A percentile compares a stretch with the other conserved stretches of the same genome.
These are phyloP conservation scores for Xylariaceae sp. DNA, from an alignment of 2,329 filamentous ascomycete species.

Conservation along the genomic window DNA sequence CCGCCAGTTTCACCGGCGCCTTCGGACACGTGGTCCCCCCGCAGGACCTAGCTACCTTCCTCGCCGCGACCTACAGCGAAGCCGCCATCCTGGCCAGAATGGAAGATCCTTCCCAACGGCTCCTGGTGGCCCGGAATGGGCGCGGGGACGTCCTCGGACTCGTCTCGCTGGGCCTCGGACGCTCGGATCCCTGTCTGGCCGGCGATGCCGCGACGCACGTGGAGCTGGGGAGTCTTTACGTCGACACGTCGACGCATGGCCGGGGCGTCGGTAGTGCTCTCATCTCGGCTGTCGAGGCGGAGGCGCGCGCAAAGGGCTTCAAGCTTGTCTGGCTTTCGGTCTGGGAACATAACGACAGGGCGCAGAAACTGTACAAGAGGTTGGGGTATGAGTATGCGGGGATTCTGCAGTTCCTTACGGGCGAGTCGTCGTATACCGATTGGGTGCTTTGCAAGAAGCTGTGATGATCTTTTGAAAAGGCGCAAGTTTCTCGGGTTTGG, in stretches of 20 bases:
- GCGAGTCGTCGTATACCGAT: conserved; percentile 24
- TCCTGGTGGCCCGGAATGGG: conserved; percentile 23
- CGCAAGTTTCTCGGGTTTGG: no score
- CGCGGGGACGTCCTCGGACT: conserved; percentile 23
- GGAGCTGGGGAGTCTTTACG: conserved; percentile 28
- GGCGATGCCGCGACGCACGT: conserved; percentile 21
- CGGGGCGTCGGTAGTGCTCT: conserved; percentile 28
- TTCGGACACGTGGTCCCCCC: conserved; percentile 25
- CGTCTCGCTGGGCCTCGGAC: conserved; percentile 25
- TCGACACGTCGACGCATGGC: conserved; percentile 27
- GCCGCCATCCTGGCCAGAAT: conserved; percentile 21
- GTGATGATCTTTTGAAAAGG: conserved; percentile 3
- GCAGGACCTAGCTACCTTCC: conserved; percentile 23
- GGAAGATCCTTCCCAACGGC: conserved; percentile 17
- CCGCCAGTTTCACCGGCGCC: conserved; percentile 25
- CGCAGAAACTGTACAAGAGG: conserved; percentile 24
- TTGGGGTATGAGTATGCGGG: conserved; percentile 25
- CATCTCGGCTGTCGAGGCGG: conserved; percentile 23
- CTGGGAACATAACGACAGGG: conserved; percentile 25
- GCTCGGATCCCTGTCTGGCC: conserved; percentile 20
- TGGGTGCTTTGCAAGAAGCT: conserved; percentile 23
- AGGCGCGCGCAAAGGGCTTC: conserved; percentile 27
- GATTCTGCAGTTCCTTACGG: conserved; percentile 21
- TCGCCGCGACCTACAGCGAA: conserved; percentile 23
- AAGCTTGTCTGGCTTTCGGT: conserved; percentile 28